These are phyloP conservation scores for Steccherinum ochraceum DNA, from an alignment of 768 basidiomycete species.

Conservation along the genomic window DNA sequence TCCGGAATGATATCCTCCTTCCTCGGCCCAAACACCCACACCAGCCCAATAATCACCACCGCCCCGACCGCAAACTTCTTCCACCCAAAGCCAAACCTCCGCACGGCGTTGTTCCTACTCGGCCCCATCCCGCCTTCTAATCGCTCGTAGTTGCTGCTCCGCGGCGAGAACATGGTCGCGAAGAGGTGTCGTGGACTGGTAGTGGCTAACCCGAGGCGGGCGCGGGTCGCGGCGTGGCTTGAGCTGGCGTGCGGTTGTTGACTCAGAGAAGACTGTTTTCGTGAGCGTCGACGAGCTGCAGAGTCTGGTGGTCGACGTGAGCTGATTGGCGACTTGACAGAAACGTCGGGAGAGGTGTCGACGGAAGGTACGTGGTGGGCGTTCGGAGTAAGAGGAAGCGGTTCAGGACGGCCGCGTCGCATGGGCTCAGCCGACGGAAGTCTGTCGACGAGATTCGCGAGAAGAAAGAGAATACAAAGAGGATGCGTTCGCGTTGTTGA, in stretches of 20 bases:
- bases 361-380: neutral
- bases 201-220: too few relatives aligned
- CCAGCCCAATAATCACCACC: conserved; percentile 45
- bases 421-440: neutral
- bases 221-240: too few relatives aligned
- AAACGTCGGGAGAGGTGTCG: neutral
- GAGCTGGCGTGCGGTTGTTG: too few relatives aligned
- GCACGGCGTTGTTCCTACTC: conserved; percentile 19
- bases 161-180: conserved; percentile 26
- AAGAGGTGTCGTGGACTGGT: too few relatives aligned
- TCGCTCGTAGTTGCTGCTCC: conserved; percentile 47
- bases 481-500: neutral
- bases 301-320: neutral
- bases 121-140: conserved; percentile 59
- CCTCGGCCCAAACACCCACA: conserved; percentile 64
- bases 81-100: conserved; percentile 41
- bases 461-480: neutral
- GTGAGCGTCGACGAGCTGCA: neutral
- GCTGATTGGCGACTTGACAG: neutral
- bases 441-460: neutral
- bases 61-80: conserved; percentile 63
- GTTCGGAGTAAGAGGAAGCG: neutral
- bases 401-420: neutral
- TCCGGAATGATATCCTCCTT: conserved; percentile 21
- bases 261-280: too few relatives aligned